Evolutionary conservation across 208 protist genomes (phyloP).

Genomic region (Crithidia thermophila): DNA sequence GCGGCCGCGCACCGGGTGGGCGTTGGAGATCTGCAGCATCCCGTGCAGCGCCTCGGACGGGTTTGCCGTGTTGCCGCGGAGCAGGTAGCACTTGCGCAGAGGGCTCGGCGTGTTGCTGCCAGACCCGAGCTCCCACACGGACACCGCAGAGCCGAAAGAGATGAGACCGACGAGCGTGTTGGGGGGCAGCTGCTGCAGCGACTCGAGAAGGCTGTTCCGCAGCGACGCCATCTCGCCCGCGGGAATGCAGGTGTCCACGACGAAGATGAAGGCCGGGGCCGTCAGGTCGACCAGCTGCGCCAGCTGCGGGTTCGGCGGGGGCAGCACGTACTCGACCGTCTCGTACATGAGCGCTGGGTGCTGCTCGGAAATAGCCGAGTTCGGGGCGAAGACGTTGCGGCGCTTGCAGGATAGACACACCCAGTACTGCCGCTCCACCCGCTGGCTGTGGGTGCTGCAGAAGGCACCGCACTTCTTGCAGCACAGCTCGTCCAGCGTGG

Average conservation of each 20-base stretch:
- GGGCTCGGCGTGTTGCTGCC: neutral
- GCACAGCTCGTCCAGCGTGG: conserved; percentile 28
- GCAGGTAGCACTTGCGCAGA: conserved; percentile 73
- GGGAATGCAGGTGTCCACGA: conserved; percentile 97
- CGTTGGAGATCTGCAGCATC: conserved; percentile 65
- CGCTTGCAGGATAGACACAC: conserved; percentile 77
- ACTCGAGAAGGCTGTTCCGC: conserved; percentile 91
- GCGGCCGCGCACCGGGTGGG: conserved; percentile 72
- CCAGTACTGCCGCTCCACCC: conserved; percentile 77
- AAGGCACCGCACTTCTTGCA: conserved; percentile 80
- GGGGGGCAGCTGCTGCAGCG: conserved; percentile 94
- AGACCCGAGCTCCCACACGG: conserved; percentile 77
- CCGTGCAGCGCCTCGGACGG: conserved; percentile 35
- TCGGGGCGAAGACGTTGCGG: conserved; percentile 54
- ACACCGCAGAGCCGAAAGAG: conserved; percentile 95
- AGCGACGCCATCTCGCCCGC: conserved; percentile 93
- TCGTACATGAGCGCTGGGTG: conserved; percentile 73
- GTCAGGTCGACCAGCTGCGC: neutral
- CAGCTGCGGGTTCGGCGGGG: conserved; percentile 11
- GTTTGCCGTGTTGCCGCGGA: conserved; percentile 68
- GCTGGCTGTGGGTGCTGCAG: conserved; percentile 60
- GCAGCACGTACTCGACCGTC: conserved; percentile 88
- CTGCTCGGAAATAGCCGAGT: conserved; percentile 40
- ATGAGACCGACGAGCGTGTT: conserved; percentile 97
- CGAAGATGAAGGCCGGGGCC: conserved; percentile 87